Conservation (phyloP, 345 rosid genomes). For the Mercurialis annua region DNA sequence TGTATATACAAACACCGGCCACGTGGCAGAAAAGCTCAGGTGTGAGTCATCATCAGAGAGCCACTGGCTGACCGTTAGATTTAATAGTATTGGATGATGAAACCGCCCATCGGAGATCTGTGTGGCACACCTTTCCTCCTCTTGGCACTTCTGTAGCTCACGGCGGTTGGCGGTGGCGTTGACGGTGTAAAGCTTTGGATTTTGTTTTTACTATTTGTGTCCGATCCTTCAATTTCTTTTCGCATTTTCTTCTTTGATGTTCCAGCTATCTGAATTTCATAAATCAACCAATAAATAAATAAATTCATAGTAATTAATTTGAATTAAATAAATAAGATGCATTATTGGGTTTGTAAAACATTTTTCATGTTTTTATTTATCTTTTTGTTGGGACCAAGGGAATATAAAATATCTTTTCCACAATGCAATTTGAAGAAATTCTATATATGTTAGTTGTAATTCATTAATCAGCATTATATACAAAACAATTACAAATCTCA, state of each 20-base stretch:
- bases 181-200: conserved; percentile 24
- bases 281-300: too few relatives aligned
- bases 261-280: conserved; percentile 54
- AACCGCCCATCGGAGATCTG: conserved; percentile 34
- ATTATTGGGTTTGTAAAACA: too few relatives aligned
- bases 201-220: conserved; percentile 14
- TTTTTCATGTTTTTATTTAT: not conserved
- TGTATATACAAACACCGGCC: conserved; percentile 25
- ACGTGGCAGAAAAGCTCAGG: conserved; percentile 18
- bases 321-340: too few relatives aligned
- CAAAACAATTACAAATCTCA: too few relatives aligned
- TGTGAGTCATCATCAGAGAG: not conserved
- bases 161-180: conserved; percentile 30
- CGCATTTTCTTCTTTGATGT: conserved; percentile 48
- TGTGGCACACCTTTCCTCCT: conserved; percentile 35
- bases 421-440: too few relatives aligned
- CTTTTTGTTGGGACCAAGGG: not conserved
- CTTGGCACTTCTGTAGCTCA: conserved; percentile 21
- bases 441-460: too few relatives aligned
- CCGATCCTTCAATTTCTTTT: conserved; percentile 14
- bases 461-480: too few relatives aligned
- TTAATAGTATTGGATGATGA: conserved; percentile 17
- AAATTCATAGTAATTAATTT: too few relatives aligned
- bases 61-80: not conserved
- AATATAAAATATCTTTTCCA: too few relatives aligned